Evolutionary conservation across 768 basidiomycete genomes (phyloP).

Genomic region (Mycena crocata): DNA sequence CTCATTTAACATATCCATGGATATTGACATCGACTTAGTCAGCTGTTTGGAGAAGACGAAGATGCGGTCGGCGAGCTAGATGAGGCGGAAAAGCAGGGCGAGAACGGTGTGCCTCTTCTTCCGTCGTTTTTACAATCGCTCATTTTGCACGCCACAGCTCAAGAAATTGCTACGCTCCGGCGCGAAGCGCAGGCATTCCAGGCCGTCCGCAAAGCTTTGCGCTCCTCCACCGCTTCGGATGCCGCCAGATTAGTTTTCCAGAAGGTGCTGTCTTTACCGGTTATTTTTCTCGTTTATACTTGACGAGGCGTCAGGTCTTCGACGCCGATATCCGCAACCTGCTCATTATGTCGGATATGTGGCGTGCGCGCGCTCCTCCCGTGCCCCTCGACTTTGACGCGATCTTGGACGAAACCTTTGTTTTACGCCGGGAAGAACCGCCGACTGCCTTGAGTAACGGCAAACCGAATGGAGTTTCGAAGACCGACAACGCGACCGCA

Average conservation of each 20-base stretch:
- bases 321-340: conserved; percentile 88
- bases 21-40: conserved; percentile 58
- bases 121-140: background rate
- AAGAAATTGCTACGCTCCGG: conserved; percentile 90
- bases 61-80: conserved; percentile 86
- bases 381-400: conserved; percentile 84
- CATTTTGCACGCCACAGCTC: conserved; percentile 58
- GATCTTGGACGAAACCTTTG: conserved; percentile 75
- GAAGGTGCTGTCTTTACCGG: conserved; percentile 66
- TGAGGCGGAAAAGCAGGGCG: conserved; percentile 91
- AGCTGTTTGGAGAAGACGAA: conserved; percentile 95
- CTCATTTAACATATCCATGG: background rate
- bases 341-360: conserved; percentile 96
- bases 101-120: conserved; percentile 76
- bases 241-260: conserved; percentile 83
- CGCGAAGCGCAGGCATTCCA: conserved; percentile 92
- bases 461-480: conserved; percentile 23
- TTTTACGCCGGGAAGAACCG: conserved; percentile 47
- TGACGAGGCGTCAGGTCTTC: conserved; percentile 75
- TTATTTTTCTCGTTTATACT: background rate
- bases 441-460: conserved; percentile 24
- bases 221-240: conserved; percentile 52
- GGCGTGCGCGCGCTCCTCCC: conserved; percentile 90
- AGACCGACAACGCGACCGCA: conserved; percentile 41
- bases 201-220: conserved; percentile 79